Percentiles rank a stretch among this genome's conserved stretches.
Conservation (phyloP, 73 alveolate genomes). For the Breviolum minutum region DNA sequence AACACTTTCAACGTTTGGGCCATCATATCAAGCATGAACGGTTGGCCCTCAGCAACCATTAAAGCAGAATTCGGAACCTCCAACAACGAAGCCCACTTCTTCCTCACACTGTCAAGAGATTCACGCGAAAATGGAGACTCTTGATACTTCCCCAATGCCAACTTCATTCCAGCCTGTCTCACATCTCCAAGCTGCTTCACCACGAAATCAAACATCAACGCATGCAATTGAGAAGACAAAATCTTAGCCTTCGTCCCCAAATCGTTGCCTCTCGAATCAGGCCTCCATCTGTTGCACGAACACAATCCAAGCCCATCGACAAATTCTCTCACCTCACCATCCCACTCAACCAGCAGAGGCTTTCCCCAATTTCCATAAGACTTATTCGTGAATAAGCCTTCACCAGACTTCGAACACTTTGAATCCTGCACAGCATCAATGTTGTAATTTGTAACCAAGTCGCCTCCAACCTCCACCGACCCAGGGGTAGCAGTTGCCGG, state of each 20-base stretch:
- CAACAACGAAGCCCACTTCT: not conserved
- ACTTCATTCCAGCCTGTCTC: not conserved
- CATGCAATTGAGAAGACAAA: not conserved
- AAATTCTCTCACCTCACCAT: not conserved
- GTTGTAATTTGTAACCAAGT: no score
- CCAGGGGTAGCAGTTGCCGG: not conserved
- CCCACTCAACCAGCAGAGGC: not conserved
- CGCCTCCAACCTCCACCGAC: not conserved
- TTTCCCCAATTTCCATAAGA: not conserved
- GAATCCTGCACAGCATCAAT: no score
- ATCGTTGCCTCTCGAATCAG: not conserved
- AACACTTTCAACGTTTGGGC: not conserved
- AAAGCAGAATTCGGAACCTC: not conserved
- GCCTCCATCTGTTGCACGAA: conserved; percentile 1
- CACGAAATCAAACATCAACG: not conserved
- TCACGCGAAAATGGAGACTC: not conserved
- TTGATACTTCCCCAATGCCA: not conserved
- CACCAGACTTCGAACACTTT: no score
- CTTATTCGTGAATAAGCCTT: not conserved
- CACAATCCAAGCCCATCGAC: conserved; percentile 16
- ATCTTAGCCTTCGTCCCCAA: not conserved
- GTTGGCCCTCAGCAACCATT: not conserved
- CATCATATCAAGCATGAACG: not conserved
- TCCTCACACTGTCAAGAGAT: not conserved
- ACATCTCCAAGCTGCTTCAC: not conserved